phyloP scores from a whole-genome alignment of 2,329 filamentous ascomycete species.

The Ophiocordyceps robertsii region DNA sequence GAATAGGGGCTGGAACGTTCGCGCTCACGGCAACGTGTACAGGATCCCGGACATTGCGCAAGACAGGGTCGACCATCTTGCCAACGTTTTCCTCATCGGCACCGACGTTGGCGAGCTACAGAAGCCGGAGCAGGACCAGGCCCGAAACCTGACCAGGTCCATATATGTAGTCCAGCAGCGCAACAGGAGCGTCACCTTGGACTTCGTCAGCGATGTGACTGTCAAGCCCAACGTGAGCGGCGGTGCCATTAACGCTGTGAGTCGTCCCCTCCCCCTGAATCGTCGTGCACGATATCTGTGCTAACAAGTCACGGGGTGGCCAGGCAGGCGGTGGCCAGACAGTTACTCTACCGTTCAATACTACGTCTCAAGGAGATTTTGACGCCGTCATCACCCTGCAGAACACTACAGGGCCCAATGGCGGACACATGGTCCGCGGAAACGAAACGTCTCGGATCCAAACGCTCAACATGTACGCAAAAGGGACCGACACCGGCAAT shows the following conservation, averaged over 20 bases:
- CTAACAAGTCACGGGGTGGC: background rate
- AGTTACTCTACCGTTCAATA: slow-evolving; percentile 49
- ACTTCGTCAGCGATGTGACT: slow-evolving; percentile 33
- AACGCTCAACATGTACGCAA: slow-evolving; percentile 52
- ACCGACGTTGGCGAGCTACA: slow-evolving; percentile 47
- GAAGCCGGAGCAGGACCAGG: slow-evolving; percentile 46
- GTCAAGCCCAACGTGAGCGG: slow-evolving; percentile 40
- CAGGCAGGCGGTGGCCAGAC: slow-evolving; percentile 45
- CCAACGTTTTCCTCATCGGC: slow-evolving; percentile 57
- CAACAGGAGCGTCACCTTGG: slow-evolving; percentile 48
- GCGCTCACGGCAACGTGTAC: slow-evolving; percentile 70
- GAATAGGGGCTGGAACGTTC: slow-evolving; percentile 60
- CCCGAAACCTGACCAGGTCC: slow-evolving; percentile 57
- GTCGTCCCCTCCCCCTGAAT: slow-evolving; percentile 1
- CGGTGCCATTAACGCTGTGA: slow-evolving; percentile 33
- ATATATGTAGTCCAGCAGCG: slow-evolving; percentile 67
- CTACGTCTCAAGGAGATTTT: slow-evolving; percentile 57
- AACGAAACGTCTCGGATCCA: slow-evolving; percentile 54
- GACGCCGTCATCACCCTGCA: slow-evolving; percentile 54
- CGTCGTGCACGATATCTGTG: background rate
- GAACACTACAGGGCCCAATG: slow-evolving; percentile 36
- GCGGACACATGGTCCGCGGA: slow-evolving; percentile 41
- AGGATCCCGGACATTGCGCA: slow-evolving; percentile 58
- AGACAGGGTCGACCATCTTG: slow-evolving; percentile 51
- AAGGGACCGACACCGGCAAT: slow-evolving; percentile 54